Conservation (phyloP, 148 eudicot genomes). For the Oxyria digyna region DNA sequence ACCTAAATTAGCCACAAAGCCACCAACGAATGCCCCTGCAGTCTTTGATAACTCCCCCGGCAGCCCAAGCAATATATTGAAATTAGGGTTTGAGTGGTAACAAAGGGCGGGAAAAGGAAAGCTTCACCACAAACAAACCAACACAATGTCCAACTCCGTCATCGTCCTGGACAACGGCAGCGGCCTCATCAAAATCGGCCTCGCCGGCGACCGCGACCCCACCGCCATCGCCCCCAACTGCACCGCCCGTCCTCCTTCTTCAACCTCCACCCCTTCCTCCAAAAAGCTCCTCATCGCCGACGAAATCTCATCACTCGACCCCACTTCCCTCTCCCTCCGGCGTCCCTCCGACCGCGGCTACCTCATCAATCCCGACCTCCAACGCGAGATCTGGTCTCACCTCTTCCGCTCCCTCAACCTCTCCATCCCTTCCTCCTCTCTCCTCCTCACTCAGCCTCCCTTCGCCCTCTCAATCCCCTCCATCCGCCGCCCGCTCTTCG, state of each 20-base stretch:
- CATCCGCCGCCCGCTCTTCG: conserved; percentile 42
- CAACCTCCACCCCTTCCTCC: conserved; percentile 30
- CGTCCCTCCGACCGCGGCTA: conserved; percentile 89
- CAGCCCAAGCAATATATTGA: too few species aligned
- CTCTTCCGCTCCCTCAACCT: conserved; percentile 37
- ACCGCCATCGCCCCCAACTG: conserved; percentile 60
- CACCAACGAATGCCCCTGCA: too few species aligned
- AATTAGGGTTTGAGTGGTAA: not conserved
- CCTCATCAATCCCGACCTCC: conserved; percentile 74
- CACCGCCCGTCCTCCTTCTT: conserved; percentile 43
- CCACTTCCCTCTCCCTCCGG: conserved; percentile 73
- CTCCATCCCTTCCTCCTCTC: conserved; percentile 32
- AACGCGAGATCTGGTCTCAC: conserved; percentile 75
- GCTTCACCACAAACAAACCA: not conserved
- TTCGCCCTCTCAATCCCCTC: conserved; percentile 42
- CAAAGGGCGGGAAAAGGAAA: not conserved
- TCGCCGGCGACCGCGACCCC: conserved; percentile 79
- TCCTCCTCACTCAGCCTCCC: conserved; percentile 62
- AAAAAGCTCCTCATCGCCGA: conserved; percentile 47
- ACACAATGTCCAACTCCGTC: conserved; percentile 35
- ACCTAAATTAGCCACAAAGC: too few species aligned
- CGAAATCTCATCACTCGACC: conserved; percentile 47
- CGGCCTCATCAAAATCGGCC: conserved; percentile 67
- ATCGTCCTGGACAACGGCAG: conserved; percentile 94
- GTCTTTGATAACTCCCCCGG: too few species aligned